Evolutionary conservation across 176 grass and related monocot genomes (phyloP).

Genomic region (Carex myosuroides): DNA sequence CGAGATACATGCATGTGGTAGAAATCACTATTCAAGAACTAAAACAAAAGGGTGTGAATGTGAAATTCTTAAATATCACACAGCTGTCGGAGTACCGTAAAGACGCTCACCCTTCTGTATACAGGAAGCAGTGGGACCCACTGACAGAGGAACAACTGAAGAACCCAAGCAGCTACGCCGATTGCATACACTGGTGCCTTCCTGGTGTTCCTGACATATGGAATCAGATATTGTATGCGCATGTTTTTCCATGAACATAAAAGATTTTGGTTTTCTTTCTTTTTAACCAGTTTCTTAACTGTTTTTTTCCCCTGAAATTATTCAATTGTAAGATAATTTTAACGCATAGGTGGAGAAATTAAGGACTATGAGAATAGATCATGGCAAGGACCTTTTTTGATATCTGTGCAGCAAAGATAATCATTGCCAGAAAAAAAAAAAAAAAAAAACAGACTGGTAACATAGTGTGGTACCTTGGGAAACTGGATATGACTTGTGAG

Average conservation of each 20-base stretch:
- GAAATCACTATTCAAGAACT: conserved; percentile 34
- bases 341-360: not conserved
- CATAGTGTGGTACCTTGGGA: not conserved
- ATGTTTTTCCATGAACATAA: conserved; percentile 32
- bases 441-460: not conserved
- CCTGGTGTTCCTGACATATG: conserved; percentile 64
- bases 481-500: not conserved
- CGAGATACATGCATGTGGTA: conserved; percentile 40
- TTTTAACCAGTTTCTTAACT: not conserved
- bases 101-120: conserved; percentile 75
- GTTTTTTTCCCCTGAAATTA: not conserved
- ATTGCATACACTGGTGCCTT: conserved; percentile 56
- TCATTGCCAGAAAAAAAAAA: not conserved
- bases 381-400: not conserved
- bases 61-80: conserved; percentile 63
- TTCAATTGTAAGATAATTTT: conserved; percentile 17
- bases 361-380: not conserved
- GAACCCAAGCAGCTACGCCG: conserved; percentile 33
- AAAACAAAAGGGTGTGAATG: conserved; percentile 36
- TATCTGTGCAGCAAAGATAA: not conserved
- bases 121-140: conserved; percentile 56
- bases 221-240: conserved; percentile 62
- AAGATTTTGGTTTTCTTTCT: not conserved
- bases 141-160: conserved; percentile 38
- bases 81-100: conserved; percentile 66